Base-by-base conservation (phyloP, 2,329 filamentous ascomycete genomes). In the Colletotrichum truncatum region DNA sequence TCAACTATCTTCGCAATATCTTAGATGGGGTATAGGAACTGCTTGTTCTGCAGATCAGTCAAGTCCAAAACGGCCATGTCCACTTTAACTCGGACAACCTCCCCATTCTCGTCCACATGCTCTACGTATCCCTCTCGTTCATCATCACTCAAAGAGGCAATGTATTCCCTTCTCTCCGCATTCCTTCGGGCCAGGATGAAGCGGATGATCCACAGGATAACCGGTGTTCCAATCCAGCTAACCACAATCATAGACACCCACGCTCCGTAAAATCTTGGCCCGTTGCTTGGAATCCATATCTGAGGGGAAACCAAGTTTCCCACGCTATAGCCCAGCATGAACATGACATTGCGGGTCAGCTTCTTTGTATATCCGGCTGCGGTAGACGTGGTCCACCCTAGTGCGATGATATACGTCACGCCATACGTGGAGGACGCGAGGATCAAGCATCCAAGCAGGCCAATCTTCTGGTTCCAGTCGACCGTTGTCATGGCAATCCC, bases 301-400 rank as follows among this genome's bases (percentile, higher is more conserved):
- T 80, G 77, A 1, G 77, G 77, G 0, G 74, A 77, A n/a, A 78
- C 71, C 6, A 80, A 73, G 28, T 77, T 79, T 4, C 73, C 72
- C 1, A 77, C 62, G 9, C 75, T 73, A 9, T 76, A 77, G 1
- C 77, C 80, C 1, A 79, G 64, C 70, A 79, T 78, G 51, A 78
- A 79, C 59, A 80, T 68, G 12, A 74, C 77, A 16, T 78, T 79
- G 21, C 78, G 73, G 1, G 79, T 81, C 3, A 80, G 76, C 66
- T 81, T 81, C 69, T 82, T 82, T 0, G 80, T 81, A 62, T 81
- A 78, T 1, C 80, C 77, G 0, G 77, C 76, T 68, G 72, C 70
- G 23, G 70, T 73, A 2, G 76, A 77, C 3, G 76, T 77, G 5
- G 77, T 75, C 77, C 78, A 80, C 7, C 76, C 77, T 1, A 80